A percentile compares a stretch with the other conserved stretches of the same genome.
These are phyloP conservation scores for Sphaerostilbella broomeana DNA, from an alignment of 2,329 filamentous ascomycete genomes.

Conservation along the genomic window DNA sequence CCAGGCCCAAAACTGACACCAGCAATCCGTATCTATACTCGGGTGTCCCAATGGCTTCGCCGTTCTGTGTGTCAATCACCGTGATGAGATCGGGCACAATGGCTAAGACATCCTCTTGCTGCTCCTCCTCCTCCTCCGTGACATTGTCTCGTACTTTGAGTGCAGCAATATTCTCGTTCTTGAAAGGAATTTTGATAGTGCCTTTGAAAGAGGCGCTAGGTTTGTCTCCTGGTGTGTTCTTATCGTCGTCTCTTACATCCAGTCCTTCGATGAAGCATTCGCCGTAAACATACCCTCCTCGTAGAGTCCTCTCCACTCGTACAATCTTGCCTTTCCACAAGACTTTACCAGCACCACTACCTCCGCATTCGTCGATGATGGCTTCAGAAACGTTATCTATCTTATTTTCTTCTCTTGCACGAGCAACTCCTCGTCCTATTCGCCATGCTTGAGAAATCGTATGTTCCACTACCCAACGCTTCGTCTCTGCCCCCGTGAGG, in stretches of 20 bases:
- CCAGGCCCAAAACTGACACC: conserved; percentile 42
- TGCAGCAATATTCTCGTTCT: conserved; percentile 67
- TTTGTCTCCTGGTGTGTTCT: conserved; percentile 2
- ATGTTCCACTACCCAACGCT: conserved; percentile 45
- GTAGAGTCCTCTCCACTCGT: conserved; percentile 49
- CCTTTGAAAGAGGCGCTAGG: conserved; percentile 31
- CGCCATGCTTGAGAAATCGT: conserved; percentile 49
- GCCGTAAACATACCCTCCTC: conserved; percentile 53
- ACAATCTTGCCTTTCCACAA: conserved; percentile 61
- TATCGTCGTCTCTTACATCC: conserved; percentile 30
- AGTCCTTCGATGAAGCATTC: conserved; percentile 50
- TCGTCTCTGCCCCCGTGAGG: conserved; percentile 42
- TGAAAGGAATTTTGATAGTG: conserved; percentile 59
- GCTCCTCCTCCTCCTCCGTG: conserved; percentile 31
- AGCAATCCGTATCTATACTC: conserved; percentile 50
- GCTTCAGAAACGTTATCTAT: conserved; percentile 49
- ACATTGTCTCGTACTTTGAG: conserved; percentile 29
- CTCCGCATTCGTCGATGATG: conserved; percentile 53
- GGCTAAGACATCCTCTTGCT: conserved; percentile 39
- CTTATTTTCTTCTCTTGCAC: conserved; percentile 41
- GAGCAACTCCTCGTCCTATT: conserved; percentile 54
- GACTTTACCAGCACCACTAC: conserved; percentile 44
- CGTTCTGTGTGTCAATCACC: conserved; percentile 49
- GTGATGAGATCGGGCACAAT: conserved; percentile 52
- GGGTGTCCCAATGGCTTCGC: conserved; percentile 49